These are phyloP conservation scores for Leishmania arabica DNA, from an alignment of 208 protist species.

Conservation along the genomic window DNA sequence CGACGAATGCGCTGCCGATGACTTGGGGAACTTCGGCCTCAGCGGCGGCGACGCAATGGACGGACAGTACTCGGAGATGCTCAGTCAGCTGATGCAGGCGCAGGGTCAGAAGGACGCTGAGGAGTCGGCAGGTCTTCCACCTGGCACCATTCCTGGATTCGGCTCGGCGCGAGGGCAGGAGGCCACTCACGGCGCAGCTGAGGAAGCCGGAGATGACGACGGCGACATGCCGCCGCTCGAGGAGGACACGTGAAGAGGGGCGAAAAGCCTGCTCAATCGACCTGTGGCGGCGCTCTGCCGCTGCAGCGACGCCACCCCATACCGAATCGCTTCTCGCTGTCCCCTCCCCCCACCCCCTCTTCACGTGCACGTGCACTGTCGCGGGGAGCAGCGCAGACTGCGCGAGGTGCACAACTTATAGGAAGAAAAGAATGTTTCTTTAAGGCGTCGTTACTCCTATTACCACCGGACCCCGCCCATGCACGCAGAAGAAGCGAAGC, in stretches of 20 bases:
- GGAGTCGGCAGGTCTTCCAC: conserved; percentile 21
- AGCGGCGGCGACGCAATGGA: conserved; percentile 24
- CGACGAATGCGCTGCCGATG: conserved; percentile 36
- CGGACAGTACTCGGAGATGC: conserved; percentile 35
- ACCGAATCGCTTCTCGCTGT: not conserved
- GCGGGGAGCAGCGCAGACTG: not conserved
- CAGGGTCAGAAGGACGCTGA: conserved; percentile 37
- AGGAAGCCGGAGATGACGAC: conserved; percentile 30
- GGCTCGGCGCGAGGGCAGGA: conserved; percentile 30
- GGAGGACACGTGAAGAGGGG: conserved; percentile 16
- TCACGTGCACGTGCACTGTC: no score
- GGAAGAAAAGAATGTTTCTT: not conserved
- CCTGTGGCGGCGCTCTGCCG: not conserved
- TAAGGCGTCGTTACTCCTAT: not conserved
- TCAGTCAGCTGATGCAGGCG: conserved; percentile 51
- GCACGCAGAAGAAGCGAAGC: not conserved
- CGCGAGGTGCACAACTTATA: not conserved
- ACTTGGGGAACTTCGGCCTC: conserved; percentile 41
- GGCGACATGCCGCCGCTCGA: conserved; percentile 63
- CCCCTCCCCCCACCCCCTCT: not conserved
- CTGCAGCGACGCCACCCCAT: not conserved
- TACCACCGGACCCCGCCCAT: not conserved
- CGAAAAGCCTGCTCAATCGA: not conserved
- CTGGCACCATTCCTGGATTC: conserved; percentile 26
- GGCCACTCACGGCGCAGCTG: not conserved